phyloP scores from a whole-genome alignment of 2,329 filamentous ascomycete species.

The Beauveria caledonica region DNA sequence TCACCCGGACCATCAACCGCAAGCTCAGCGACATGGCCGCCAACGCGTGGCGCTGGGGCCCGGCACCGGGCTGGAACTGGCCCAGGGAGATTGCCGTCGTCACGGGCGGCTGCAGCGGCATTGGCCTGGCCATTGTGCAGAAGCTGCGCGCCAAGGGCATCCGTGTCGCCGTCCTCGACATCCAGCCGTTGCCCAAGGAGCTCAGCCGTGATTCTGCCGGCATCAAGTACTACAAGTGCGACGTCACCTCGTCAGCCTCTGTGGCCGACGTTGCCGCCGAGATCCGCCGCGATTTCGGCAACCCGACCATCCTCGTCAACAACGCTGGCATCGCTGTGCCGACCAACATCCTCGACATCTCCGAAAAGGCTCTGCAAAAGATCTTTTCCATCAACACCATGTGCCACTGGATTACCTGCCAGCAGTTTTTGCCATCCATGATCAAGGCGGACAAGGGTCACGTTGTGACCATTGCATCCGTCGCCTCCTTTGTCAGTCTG shows the following conservation, averaged over 20 bases:
- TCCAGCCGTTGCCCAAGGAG: slow-evolving; percentile 22
- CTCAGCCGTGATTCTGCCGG: slow-evolving; percentile 23
- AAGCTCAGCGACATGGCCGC: slow-evolving; percentile 13
- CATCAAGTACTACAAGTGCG: slow-evolving; percentile 57
- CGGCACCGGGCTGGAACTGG: slow-evolving; percentile 16
- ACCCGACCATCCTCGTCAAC: slow-evolving; percentile 60
- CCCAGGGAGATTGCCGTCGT: slow-evolving; percentile 46
- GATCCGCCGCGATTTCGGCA: slow-evolving; percentile 45
- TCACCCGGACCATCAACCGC: slow-evolving; percentile 13
- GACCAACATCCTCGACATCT: slow-evolving; percentile 46
- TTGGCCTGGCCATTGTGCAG: slow-evolving; percentile 54
- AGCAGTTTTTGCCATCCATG: slow-evolving; percentile 58
- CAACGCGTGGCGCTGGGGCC: slow-evolving; percentile 12
- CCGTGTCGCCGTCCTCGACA: slow-evolving; percentile 61
- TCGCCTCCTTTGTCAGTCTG: slow-evolving; percentile 48
- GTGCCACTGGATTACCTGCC: slow-evolving; percentile 52
- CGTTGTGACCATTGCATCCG: slow-evolving; percentile 58
- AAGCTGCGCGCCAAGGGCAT: slow-evolving; percentile 50
- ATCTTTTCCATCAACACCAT: slow-evolving; percentile 60
- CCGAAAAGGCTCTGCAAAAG: slow-evolving; percentile 46
- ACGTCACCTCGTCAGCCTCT: slow-evolving; percentile 48
- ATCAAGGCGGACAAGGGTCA: slow-evolving; percentile 56
- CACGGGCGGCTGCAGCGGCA: slow-evolving; percentile 65
- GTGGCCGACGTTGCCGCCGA: slow-evolving; percentile 40
- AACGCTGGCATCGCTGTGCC: slow-evolving; percentile 55